Percentiles rank a stretch among this genome's conserved stretches.
These are phyloP conservation scores for Brassica hybrid DNA, from an alignment of 441 rosid species.

Conservation along the genomic window DNA sequence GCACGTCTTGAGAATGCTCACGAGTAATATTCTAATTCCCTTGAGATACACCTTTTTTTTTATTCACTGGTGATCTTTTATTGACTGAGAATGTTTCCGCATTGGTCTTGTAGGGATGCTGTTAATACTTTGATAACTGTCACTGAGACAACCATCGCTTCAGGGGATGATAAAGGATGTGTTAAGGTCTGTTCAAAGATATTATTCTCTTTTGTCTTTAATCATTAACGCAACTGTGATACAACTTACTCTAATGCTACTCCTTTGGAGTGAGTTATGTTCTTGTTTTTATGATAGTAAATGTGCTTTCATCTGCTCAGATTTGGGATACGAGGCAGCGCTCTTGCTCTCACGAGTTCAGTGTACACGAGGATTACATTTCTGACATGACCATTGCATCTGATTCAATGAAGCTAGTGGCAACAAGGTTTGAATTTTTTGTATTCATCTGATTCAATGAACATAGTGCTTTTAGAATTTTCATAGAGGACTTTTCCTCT, in stretches of 20 bases:
- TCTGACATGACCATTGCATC: slow-evolving; percentile 79
- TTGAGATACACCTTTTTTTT: no score
- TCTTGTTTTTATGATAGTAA: no score
- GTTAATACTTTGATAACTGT: slow-evolving; percentile 74
- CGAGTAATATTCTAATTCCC: slow-evolving; percentile 49
- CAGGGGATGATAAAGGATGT: slow-evolving; percentile 95
- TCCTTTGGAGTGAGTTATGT: no score
- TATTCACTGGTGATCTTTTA: no score
- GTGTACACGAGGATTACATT: slow-evolving; percentile 80
- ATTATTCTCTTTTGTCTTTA: no score
- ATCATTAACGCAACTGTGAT: no score
- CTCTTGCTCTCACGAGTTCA: slow-evolving; percentile 71
- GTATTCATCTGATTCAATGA: no score
- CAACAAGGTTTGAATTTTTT: slow-evolving; percentile 72
- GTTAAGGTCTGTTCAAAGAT: slow-evolving; percentile 72
- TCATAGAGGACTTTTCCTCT: neutral
- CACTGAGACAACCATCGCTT: slow-evolving; percentile 79
- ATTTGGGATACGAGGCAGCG: slow-evolving; percentile 96
- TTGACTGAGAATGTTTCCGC: neutral
- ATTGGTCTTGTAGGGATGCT: slow-evolving; percentile 61
- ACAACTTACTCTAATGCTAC: no score
- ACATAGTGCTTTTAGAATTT: slow-evolving; percentile 1
- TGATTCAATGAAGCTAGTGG: slow-evolving; percentile 79
- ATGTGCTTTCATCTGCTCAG: slow-evolving; percentile 48
- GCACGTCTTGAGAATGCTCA: slow-evolving; percentile 90